These are phyloP conservation scores for Rhizophora apiculata DNA, from an alignment of 345 rosid genomes.

Conservation along the genomic window DNA sequence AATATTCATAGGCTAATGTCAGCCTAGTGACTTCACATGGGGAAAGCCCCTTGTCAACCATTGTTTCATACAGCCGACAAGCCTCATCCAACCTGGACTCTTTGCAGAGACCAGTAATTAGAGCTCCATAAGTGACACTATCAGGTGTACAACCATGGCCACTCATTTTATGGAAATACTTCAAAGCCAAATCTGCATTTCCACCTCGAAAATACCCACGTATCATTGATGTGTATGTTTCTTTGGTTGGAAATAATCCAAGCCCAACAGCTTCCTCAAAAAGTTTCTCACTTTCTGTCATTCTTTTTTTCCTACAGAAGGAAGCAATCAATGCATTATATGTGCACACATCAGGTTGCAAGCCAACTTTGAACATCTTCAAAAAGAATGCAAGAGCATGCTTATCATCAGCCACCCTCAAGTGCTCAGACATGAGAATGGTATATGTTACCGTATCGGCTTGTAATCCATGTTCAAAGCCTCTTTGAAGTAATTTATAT, in stretches of 20 bases:
- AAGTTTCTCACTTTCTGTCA: constrained; percentile 67
- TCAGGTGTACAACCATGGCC: constrained; percentile 61
- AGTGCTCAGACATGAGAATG: constrained; percentile 72
- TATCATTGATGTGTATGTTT: constrained; percentile 85
- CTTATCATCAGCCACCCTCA: constrained; percentile 45
- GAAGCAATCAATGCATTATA: constrained; percentile 66
- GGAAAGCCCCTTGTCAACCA: constrained; percentile 68
- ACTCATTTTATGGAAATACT: constrained; percentile 56
- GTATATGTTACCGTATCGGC: constrained; percentile 79
- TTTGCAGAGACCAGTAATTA: constrained; percentile 82
- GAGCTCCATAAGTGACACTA: constrained; percentile 70
- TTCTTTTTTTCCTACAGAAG: constrained; percentile 60
- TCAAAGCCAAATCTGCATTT: constrained; percentile 43
- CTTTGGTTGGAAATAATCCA: constrained; percentile 73
- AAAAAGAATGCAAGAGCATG: constrained; percentile 54
- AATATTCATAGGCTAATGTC: constrained; percentile 79
- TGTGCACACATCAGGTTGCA: constrained; percentile 56
- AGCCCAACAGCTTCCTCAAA: constrained; percentile 43
- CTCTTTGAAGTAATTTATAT: constrained; percentile 49
- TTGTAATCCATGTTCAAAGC: constrained; percentile 45
- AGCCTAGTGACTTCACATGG: constrained; percentile 81
- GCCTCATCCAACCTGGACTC: constrained; percentile 75
- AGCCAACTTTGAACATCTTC: constrained; percentile 63
- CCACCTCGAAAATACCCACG: constrained; percentile 67
- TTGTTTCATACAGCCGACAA: constrained; percentile 54